These are phyloP conservation scores for Tylopilus balloui DNA, from an alignment of 768 basidiomycete species.

Conservation along the genomic window DNA sequence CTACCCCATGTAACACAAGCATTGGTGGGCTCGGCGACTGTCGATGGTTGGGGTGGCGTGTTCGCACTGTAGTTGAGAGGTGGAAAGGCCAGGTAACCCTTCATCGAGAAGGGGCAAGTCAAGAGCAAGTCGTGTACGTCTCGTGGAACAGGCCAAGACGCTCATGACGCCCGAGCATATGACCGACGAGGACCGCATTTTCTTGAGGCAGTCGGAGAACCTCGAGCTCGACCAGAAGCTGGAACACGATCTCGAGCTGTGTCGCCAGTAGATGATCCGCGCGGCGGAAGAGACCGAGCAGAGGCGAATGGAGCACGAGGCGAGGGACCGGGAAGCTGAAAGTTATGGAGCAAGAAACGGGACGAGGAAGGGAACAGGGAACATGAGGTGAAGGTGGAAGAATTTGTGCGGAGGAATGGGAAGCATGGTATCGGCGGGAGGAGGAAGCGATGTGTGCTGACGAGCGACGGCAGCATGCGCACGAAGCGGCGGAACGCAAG, in stretches of 20 bases:
- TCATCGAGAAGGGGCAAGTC: no score
- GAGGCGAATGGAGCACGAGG: constrained; percentile 14
- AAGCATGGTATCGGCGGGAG: constrained; percentile 13
- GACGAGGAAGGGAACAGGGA: constrained; percentile 18
- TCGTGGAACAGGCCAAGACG: constrained; percentile 13
- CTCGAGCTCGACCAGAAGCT: constrained; percentile 15
- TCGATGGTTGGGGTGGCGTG: neutral
- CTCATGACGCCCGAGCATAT: constrained; percentile 17
- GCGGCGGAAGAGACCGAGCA: constrained; percentile 16
- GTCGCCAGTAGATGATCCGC: constrained; percentile 20
- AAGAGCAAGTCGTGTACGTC: no score
- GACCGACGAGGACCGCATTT: constrained; percentile 21
- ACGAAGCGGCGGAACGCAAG: constrained; percentile 22
- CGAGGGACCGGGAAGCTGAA: constrained; percentile 20
- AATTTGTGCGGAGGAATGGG: constrained; percentile 15
- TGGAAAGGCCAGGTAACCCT: constrained; percentile 25
- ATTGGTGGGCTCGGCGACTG: neutral
- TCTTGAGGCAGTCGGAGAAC: constrained; percentile 20
- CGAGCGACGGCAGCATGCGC: constrained; percentile 13
- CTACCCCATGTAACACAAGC: constrained; percentile 2
- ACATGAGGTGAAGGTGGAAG: constrained; percentile 18
- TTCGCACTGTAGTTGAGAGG: constrained; percentile 1
- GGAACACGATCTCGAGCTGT: constrained; percentile 15
- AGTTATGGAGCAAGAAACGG: constrained; percentile 12
- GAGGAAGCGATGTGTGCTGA: constrained; percentile 13